Percentiles rank a stretch among this genome's conserved stretches.
phyloP scores from a whole-genome alignment of 2,329 filamentous ascomycete species.

The Exophiala aquamarina region DNA sequence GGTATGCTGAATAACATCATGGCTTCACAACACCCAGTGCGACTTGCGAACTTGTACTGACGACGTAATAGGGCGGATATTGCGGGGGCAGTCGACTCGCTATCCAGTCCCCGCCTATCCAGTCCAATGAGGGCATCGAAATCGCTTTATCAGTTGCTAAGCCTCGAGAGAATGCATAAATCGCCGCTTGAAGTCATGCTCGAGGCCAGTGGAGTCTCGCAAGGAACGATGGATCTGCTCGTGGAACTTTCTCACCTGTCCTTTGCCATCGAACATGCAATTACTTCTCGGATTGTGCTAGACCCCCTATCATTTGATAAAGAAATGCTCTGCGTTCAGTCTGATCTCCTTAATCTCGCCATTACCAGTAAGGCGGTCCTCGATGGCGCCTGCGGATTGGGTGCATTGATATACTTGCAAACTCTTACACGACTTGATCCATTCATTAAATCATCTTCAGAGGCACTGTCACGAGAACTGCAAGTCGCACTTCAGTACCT shows the following conservation, averaged over 20 bases:
- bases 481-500: background rate
- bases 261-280: slow-evolving; percentile 13
- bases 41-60: no score
- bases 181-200: background rate
- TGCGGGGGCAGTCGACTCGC: slow-evolving; percentile 20
- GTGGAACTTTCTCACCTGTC: slow-evolving; percentile 15
- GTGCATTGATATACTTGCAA: slow-evolving; percentile 20
- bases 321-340: slow-evolving; percentile 16
- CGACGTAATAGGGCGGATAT: slow-evolving; percentile 9
- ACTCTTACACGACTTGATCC: slow-evolving; percentile 13
- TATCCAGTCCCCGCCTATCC: slow-evolving; percentile 15
- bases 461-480: slow-evolving; percentile 9
- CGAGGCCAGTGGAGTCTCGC: background rate
- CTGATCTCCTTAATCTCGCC: slow-evolving; percentile 16
- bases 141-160: slow-evolving; percentile 4
- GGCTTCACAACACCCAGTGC: no score
- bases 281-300: slow-evolving; percentile 1
- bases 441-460: slow-evolving; percentile 10
- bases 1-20: background rate
- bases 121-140: slow-evolving; percentile 5
- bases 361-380: background rate
- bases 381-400: slow-evolving; percentile 14
- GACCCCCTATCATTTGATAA: slow-evolving; percentile 21
- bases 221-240: slow-evolving; percentile 6
- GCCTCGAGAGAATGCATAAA: slow-evolving; percentile 1